Evolutionary conservation across 345 rosid species (phyloP).

Genomic region (Syzygium grande): DNA sequence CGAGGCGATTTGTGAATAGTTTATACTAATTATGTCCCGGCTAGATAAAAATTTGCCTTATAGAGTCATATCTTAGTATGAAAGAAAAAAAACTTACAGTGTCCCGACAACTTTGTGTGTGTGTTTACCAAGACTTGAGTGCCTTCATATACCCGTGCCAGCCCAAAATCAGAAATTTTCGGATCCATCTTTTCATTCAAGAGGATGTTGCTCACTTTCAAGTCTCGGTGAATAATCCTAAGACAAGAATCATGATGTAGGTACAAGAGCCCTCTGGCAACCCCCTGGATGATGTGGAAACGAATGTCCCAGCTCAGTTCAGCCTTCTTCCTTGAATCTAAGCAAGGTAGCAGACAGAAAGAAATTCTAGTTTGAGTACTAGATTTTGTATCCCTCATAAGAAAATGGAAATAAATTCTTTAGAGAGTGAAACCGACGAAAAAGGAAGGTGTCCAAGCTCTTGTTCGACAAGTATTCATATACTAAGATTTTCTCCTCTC

Average conservation of each 20-base stretch:
- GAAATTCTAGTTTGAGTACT: background rate
- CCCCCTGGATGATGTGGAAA: slow-evolving; percentile 17
- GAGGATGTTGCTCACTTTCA: slow-evolving; percentile 22
- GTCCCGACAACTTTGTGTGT: slow-evolving; percentile 16
- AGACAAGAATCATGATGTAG: slow-evolving; percentile 27
- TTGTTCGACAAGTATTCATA: slow-evolving; percentile 39
- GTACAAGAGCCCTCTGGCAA: slow-evolving; percentile 27
- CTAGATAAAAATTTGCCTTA: background rate
- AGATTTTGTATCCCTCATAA: background rate
- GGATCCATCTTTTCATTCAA: slow-evolving; percentile 26
- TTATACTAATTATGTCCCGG: background rate
- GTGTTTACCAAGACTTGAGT: slow-evolving; percentile 11
- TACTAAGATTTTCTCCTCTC: slow-evolving; percentile 46
- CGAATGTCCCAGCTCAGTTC: slow-evolving; percentile 18
- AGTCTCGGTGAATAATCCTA: slow-evolving; percentile 26
- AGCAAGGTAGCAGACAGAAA: background rate
- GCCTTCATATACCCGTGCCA: slow-evolving; percentile 17
- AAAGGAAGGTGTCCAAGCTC: slow-evolving; percentile 20
- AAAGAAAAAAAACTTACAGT: slow-evolving; percentile 5
- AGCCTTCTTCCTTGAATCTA: slow-evolving; percentile 7
- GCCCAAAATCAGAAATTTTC: slow-evolving; percentile 36
- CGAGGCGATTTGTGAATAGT: background rate
- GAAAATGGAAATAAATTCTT: background rate
- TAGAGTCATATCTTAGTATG: background rate
- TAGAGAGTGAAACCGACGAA: slow-evolving; percentile 1